Conservation (phyloP, 2,329 filamentous ascomycete species). For the Sporothrix sp. region DNA sequence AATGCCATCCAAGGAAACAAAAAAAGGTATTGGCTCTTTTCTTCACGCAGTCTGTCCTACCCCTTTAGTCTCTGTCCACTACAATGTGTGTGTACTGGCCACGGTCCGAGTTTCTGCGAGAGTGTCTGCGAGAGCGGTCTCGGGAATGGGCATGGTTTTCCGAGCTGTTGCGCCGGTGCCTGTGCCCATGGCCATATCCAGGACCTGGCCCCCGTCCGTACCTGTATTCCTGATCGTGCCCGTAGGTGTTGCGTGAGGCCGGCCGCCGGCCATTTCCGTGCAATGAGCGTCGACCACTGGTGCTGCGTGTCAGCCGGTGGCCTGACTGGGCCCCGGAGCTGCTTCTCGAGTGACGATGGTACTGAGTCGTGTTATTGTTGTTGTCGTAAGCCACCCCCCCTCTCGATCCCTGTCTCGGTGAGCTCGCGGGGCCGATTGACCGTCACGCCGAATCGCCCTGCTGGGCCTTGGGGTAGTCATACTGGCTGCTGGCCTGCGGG, state of each 20-base stretch:
- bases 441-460: slow-evolving; percentile 4
- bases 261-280: not conserved
- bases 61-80: not conserved
- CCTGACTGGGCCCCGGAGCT: not conserved
- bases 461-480: slow-evolving; percentile 5
- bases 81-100: not conserved
- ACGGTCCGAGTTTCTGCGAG: not conserved
- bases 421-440: not conserved
- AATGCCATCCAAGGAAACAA: not conserved
- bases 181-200: not conserved
- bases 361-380: not conserved
- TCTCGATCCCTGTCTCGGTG: not conserved
- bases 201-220: too few relatives aligned
- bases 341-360: not conserved
- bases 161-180: not conserved
- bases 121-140: not conserved
- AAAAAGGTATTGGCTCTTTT: not conserved
- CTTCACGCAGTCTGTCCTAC: not conserved
- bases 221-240: not conserved
- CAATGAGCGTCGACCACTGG: not conserved
- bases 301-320: not conserved
- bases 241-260: not conserved
- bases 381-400: not conserved
- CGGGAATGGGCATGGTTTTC: not conserved
- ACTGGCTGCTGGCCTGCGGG: not conserved